A percentile compares a stretch with the other conserved stretches of the same genome.
Conservation (phyloP, 371 early-diverging fungal species). For the Nematocida major region DNA sequence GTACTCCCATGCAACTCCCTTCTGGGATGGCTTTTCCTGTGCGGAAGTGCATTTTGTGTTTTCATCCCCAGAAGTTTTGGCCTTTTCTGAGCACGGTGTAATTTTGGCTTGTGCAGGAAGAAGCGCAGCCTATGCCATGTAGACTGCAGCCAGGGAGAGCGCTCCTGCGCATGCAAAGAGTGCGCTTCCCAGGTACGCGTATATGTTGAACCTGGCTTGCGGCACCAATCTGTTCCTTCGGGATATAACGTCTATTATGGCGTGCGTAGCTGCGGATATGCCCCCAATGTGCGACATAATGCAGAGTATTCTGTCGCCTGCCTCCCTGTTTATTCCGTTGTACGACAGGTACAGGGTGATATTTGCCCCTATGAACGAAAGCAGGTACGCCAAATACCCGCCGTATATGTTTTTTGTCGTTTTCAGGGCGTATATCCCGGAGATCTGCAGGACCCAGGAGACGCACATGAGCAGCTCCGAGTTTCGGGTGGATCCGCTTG, state of each 20-base stretch:
- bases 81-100: background rate
- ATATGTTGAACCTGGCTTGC: constrained; percentile 10
- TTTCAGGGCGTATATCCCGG: constrained; percentile 4
- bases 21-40: too few species aligned
- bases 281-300: constrained; percentile 48
- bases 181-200: constrained; percentile 25
- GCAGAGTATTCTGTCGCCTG: background rate
- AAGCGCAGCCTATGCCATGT: background rate
- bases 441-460: constrained; percentile 35
- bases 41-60: too few species aligned
- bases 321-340: constrained; percentile 20
- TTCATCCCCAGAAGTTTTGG: too few species aligned
- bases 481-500: background rate
- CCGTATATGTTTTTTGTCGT: constrained; percentile 28
- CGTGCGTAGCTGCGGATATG: constrained; percentile 24
- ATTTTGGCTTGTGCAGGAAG: background rate
- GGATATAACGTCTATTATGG: constrained; percentile 31
- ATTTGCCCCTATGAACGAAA: constrained; percentile 19
- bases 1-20: too few species aligned
- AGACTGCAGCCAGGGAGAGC: background rate
- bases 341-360: constrained; percentile 33
- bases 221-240: constrained; percentile 18
- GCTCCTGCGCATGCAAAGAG: constrained; percentile 17
- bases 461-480: constrained; percentile 5
- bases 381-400: constrained; percentile 29